Evolutionary conservation across 805 yeast genomes (phyloP).

Genomic region (Wickerhamomyces xylosicus): DNA sequence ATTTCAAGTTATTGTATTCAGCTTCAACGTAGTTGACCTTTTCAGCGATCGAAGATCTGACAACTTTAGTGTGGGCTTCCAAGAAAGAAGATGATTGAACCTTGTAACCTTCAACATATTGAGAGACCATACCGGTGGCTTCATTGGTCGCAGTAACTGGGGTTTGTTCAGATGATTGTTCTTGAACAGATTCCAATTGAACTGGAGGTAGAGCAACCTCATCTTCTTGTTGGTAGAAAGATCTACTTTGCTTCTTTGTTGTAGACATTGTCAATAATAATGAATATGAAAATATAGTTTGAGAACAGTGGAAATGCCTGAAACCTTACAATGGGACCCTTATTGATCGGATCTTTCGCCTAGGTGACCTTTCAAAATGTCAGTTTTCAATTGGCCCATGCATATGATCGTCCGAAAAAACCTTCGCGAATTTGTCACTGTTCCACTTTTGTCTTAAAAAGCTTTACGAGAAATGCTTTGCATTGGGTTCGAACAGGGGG

Average conservation of each 20-base stretch:
- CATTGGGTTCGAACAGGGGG: no score
- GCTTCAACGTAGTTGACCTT: conserved; percentile 13
- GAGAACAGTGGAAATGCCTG: no score
- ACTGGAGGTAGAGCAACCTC: background rate
- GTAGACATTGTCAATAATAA: background rate
- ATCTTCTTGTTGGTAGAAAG: background rate
- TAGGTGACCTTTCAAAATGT: no score
- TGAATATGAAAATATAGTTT: no score
- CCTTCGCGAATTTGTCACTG: background rate
- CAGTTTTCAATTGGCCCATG: background rate
- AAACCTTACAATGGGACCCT: no score
- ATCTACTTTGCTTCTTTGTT: background rate
- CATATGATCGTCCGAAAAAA: background rate
- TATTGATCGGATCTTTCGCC: no score
- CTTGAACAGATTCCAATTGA: no score
- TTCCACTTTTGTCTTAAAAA: no score
- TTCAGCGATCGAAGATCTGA: conserved; percentile 10
- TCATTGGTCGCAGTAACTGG: background rate
- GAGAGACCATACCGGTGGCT: conserved; percentile 4
- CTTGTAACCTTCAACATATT: conserved; percentile 17
- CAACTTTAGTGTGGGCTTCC: conserved; percentile 10
- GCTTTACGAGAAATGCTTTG: no score
- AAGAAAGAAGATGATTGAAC: conserved; percentile 16
- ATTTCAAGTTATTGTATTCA: conserved; percentile 16
- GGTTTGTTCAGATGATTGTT: background rate